Percentiles rank a stretch among this genome's conserved stretches.
Conservation (phyloP, 495 filamentous ascomycete species). For the Oidiodendron maius region DNA sequence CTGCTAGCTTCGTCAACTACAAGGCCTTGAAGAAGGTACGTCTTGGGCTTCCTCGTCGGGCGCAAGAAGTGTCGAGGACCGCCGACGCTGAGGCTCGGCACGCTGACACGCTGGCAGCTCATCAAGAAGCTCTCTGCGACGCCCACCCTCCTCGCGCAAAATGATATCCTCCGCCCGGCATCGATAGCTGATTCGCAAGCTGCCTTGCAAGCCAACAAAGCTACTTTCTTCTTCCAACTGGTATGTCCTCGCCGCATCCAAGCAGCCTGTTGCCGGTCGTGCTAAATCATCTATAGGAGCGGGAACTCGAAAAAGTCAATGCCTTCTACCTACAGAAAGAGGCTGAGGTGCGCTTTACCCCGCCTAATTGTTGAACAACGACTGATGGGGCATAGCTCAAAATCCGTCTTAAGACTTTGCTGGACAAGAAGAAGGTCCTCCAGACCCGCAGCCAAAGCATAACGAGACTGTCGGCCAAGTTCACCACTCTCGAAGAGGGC, state of each 20-base stretch:
- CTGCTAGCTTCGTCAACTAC: slow-evolving; percentile 97
- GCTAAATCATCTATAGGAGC: slow-evolving; percentile 55
- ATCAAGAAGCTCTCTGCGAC: slow-evolving; percentile 96
- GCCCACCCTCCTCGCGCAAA: slow-evolving; percentile 70
- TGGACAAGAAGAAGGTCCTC: slow-evolving; percentile 89
- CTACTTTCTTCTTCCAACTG: slow-evolving; percentile 96
- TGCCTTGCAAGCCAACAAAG: slow-evolving; percentile 93
- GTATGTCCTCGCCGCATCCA: slow-evolving; percentile 41
- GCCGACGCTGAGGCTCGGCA: slow-evolving; percentile 16
- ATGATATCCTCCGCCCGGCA: slow-evolving; percentile 46
- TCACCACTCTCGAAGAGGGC: slow-evolving; percentile 89
- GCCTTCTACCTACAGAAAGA: slow-evolving; percentile 97
- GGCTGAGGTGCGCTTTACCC: slow-evolving; percentile 65
- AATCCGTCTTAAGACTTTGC: slow-evolving; percentile 78
- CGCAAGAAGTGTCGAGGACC: slow-evolving; percentile 14
- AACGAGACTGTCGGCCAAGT: slow-evolving; percentile 84
- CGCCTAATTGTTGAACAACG: neutral
- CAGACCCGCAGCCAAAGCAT: slow-evolving; percentile 66
- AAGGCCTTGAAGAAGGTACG: slow-evolving; percentile 95
- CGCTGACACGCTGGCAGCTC: slow-evolving; percentile 53
- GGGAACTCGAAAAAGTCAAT: slow-evolving; percentile 98
- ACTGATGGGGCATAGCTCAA: slow-evolving; percentile 59
- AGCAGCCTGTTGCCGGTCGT: slow-evolving; percentile 1
- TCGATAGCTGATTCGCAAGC: slow-evolving; percentile 65
- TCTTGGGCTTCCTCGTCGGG: neutral